Evolutionary conservation across 306 rosid species (phyloP).

Genomic region (Acacia crassicarpa): DNA sequence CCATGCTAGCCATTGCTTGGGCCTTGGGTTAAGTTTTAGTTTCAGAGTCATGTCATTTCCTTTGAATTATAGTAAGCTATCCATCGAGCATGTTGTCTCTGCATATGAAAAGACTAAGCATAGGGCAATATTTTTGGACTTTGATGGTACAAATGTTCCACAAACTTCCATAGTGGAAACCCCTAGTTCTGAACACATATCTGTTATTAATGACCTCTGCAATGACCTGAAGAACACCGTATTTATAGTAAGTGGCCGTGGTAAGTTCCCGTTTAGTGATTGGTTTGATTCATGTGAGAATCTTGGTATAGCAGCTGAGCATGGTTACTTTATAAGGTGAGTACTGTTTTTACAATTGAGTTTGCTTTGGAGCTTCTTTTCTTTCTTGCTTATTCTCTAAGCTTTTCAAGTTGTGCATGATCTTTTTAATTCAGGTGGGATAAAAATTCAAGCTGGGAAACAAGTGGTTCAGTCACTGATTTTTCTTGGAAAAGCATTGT

Average conservation of each 20-base stretch:
- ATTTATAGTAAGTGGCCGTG: conserved; percentile 74
- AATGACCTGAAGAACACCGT: conserved; percentile 63
- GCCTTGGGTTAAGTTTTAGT: conserved; percentile 60
- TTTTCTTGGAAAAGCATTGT: conserved; percentile 61
- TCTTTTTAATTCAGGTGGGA: conserved; percentile 50
- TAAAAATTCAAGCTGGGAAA: conserved; percentile 59
- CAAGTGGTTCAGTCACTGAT: conserved; percentile 28
- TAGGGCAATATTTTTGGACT: conserved; percentile 73
- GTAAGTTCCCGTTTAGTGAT: conserved; percentile 43
- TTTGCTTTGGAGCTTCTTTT: neutral
- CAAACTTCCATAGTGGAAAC: conserved; percentile 43
- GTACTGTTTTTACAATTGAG: conserved; percentile 3
- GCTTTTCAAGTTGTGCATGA: conserved; percentile 7
- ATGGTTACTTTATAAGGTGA: conserved; percentile 71
- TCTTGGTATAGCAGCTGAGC: conserved; percentile 85
- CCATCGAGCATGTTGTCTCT: conserved; percentile 43
- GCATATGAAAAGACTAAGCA: conserved; percentile 48
- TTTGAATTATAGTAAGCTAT: conserved; percentile 66
- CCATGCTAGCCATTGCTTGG: conserved; percentile 55
- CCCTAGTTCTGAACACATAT: conserved; percentile 62
- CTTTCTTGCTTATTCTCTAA: neutral
- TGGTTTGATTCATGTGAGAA: conserved; percentile 66
- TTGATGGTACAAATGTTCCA: conserved; percentile 64
- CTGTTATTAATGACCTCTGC: conserved; percentile 59
- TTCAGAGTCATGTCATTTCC: conserved; percentile 70